phyloP scores from a whole-genome alignment of 306 rosid species.

The Fragaria nilgerrensis region DNA sequence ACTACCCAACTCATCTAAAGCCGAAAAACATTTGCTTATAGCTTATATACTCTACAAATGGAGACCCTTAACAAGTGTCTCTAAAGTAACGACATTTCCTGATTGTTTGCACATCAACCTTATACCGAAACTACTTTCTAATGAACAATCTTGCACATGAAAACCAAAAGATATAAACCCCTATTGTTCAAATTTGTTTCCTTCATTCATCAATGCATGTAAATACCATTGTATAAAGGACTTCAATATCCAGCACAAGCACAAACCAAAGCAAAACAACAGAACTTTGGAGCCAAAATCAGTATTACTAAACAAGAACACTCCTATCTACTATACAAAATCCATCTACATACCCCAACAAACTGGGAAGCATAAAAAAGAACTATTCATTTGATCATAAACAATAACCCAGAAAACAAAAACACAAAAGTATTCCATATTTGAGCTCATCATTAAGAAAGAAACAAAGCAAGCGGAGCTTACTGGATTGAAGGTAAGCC shows the following conservation, averaged over 20 bases:
- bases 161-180: neutral
- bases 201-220: neutral
- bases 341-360: neutral
- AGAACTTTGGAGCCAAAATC: too few relatives aligned
- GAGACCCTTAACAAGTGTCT: conserved; percentile 4
- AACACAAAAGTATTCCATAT: neutral
- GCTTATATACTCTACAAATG: neutral
- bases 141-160: neutral
- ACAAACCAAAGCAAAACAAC: conserved; percentile 1
- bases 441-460: neutral
- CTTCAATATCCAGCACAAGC: neutral
- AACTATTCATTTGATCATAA: neutral
- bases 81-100: neutral
- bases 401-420: neutral
- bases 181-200: neutral
- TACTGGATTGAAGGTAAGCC: conserved; percentile 45
- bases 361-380: neutral
- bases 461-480: conserved; percentile 15
- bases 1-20: conserved; percentile 22
- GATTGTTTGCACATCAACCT: neutral
- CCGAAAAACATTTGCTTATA: conserved; percentile 6
- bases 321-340: neutral
- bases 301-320: neutral
- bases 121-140: neutral
- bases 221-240: neutral